Evolutionary conservation across 208 protist species (phyloP), one percentile per base, ranked within the genome.

Genomic region (Vickermania spadyakhi): DNA sequence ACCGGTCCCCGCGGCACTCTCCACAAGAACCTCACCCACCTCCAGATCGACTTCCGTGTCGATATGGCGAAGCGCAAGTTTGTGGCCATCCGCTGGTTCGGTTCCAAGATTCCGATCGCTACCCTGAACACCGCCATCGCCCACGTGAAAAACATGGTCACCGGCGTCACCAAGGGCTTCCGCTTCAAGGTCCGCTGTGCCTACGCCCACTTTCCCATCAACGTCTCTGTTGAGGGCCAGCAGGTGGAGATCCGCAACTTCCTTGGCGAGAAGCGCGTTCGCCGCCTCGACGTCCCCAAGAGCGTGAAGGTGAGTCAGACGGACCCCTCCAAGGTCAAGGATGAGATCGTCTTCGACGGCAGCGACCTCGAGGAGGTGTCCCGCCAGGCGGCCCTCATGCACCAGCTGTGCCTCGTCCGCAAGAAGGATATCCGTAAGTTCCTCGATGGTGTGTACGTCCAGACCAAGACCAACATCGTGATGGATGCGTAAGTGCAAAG

Each of bases 391-490:
- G 96, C 98, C 59, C 62, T 91, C 45, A 97, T 99, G 80, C 94
- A 99, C 64, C 79, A 98, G 80, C 80, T 93, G 52, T 93, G 81
- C 71, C 64, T 97, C 54, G 96, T 99, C 57, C 97, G 93, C 79
- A 93, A 98, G 62, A 99, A 99, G 90, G 98, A 99, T 99, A 99
- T 99, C 84, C 96, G 99, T 87, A 99, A 99, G 95, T 99, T 99
- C 97, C 79, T 99, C 5, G 99, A 99, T 82, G 99, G 99, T 93
- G 96, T 99, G 75, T 99, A 99, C 78, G 96, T 99, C 28, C 91
- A 89, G 75, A 94, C 97, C 57, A 98, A 97, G 81, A 89, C 89
- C 52, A 87, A 87, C 79, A 71, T 98, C 51, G 72, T 87, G 52
- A 77, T 64, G 23, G 77, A 77, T 1, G 80, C 89, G 56, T 45